Percentiles rank a stretch among this genome's conserved stretches.
Evolutionary conservation across 169 alveolate species (phyloP).

Genomic region (Theileria parva): DNA sequence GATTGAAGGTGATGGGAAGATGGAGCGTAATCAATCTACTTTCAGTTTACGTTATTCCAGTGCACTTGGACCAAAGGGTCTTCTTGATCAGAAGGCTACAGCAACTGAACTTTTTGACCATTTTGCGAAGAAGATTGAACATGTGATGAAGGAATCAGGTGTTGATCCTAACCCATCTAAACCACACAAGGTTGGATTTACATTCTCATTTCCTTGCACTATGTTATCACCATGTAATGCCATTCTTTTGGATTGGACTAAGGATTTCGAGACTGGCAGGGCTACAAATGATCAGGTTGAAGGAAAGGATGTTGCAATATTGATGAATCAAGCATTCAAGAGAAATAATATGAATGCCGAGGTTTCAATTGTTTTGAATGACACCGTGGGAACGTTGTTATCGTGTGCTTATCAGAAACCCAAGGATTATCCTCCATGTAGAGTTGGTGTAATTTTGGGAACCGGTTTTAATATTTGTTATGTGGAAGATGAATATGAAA

Average conservation of each 20-base stretch:
- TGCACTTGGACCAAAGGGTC: constrained; percentile 77
- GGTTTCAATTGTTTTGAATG: constrained; percentile 81
- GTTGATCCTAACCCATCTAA: constrained; percentile 58
- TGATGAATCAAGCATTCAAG: constrained; percentile 81
- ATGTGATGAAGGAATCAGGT: constrained; percentile 71
- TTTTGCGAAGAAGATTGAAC: constrained; percentile 72
- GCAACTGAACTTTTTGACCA: constrained; percentile 82
- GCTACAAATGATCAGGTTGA: constrained; percentile 86
- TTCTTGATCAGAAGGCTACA: constrained; percentile 80
- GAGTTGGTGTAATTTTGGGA: constrained; percentile 85
- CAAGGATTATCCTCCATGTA: constrained; percentile 74
- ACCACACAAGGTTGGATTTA: constrained; percentile 76
- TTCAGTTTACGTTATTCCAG: constrained; percentile 69
- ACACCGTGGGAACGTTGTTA: constrained; percentile 88
- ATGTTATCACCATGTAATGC: constrained; percentile 73
- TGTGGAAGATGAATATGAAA: constrained; percentile 80
- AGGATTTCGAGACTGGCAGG: constrained; percentile 89
- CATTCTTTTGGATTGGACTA: constrained; percentile 86
- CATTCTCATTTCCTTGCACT: constrained; percentile 85
- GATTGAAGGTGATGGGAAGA: constrained; percentile 79
- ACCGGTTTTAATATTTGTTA: constrained; percentile 88
- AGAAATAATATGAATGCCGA: constrained; percentile 77
- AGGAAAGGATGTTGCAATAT: constrained; percentile 85
- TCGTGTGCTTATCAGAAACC: constrained; percentile 86
- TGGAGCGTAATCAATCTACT: constrained; percentile 73